Evolutionary conservation across 306 rosid genomes (phyloP).

Genomic region (Rosa lucieae): DNA sequence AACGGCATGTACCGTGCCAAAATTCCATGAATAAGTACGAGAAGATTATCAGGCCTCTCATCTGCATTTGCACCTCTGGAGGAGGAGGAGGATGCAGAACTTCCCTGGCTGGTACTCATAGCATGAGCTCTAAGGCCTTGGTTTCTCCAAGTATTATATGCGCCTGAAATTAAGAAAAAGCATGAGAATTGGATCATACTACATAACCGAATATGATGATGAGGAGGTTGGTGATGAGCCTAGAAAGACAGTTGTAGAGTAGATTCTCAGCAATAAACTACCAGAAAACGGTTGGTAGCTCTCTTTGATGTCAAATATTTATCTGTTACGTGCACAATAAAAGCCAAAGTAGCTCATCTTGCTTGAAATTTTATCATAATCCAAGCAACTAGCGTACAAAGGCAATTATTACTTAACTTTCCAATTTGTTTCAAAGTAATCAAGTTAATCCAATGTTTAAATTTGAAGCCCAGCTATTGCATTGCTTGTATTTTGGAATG

Average conservation of each 20-base stretch:
- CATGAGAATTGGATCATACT: neutral
- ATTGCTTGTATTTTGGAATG: no score
- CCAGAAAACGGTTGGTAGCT: neutral
- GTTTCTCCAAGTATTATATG: constrained; percentile 48
- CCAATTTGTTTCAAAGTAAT: no score
- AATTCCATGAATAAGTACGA: neutral
- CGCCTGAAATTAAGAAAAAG: constrained; percentile 39
- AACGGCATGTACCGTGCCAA: neutral
- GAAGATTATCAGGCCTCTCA: neutral
- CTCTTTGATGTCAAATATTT: neutral
- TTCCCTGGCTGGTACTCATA: constrained; percentile 54
- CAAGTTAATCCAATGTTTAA: no score
- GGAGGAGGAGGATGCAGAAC: constrained; percentile 33
- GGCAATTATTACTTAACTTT: neutral
- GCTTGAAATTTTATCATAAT: neutral
- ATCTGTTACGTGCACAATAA: neutral
- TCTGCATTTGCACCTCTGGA: neutral
- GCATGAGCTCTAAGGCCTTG: constrained; percentile 45
- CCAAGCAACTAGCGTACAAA: neutral
- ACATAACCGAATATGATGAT: neutral
- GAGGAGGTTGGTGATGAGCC: neutral
- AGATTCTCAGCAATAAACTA: neutral
- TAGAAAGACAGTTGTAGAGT: neutral
- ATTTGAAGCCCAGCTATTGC: no score
- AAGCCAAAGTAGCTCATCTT: neutral